Conservation (phyloP, 108 stramenopile genomes). For the Pelagomonas calceolata region DNA sequence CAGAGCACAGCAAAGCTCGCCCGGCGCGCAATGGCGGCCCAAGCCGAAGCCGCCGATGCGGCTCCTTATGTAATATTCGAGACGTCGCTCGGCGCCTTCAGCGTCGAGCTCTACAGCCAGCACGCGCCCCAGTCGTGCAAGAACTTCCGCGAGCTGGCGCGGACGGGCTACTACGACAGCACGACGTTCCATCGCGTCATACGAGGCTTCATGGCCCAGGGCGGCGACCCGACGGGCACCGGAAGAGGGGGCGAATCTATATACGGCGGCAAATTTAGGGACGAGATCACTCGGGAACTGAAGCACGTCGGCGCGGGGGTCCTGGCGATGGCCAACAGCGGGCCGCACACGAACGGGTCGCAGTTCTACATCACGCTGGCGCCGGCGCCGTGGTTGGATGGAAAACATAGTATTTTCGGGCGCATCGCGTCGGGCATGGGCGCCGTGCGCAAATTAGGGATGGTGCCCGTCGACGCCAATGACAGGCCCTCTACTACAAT, state of each 20-base stretch:
- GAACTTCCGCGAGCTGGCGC: background rate
- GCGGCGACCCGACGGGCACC: constrained; percentile 47
- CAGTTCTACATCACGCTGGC: constrained; percentile 90
- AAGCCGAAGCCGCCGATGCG: too few relatives aligned
- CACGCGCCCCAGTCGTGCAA: background rate
- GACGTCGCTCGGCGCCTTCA: background rate
- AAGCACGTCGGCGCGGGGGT: constrained; percentile 78
- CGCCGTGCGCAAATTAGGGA: constrained; percentile 77
- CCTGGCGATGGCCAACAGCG: constrained; percentile 84
- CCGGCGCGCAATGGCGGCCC: too few relatives aligned
- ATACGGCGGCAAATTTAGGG: constrained; percentile 79
- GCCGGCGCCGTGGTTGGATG: constrained; percentile 72
- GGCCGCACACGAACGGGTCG: constrained; percentile 79
- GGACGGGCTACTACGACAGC: constrained; percentile 78
- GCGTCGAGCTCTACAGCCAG: background rate
- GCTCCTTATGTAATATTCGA: background rate
- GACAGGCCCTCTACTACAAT: constrained; percentile 57
- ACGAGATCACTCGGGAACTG: constrained; percentile 74
- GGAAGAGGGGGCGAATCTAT: constrained; percentile 56
- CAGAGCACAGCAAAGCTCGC: too few relatives aligned
- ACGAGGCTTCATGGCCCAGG: constrained; percentile 37
- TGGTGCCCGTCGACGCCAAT: constrained; percentile 70
- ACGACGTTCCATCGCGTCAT: constrained; percentile 64
- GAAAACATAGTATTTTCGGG: constrained; percentile 88
- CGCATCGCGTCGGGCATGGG: constrained; percentile 77